Conservation (phyloP, 768 basidiomycete species). For the Phylloporus rhodoxanthus region DNA sequence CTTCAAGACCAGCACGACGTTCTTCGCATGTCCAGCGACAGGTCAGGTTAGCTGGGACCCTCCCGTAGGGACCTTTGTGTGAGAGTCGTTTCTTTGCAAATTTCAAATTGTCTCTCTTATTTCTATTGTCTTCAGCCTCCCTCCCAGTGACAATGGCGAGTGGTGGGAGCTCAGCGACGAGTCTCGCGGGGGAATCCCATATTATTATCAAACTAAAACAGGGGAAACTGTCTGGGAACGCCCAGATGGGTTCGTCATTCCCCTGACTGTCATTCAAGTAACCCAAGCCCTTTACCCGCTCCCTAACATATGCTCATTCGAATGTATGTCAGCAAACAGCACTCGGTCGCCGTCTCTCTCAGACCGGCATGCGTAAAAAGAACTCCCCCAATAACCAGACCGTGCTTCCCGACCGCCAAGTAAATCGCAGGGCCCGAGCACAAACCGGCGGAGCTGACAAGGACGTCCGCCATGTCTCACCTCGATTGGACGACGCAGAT, state of each 20-base stretch:
- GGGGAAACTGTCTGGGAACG: slow-evolving; percentile 90
- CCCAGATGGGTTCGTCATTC: slow-evolving; percentile 87
- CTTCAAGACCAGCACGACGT: slow-evolving; percentile 53
- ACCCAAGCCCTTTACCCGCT: slow-evolving; percentile 12
- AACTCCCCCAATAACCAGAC: slow-evolving; percentile 7
- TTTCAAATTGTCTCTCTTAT: slow-evolving; percentile 18
- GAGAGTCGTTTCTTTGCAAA: slow-evolving; percentile 33
- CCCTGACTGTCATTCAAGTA: slow-evolving; percentile 82
- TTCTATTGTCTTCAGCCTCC: slow-evolving; percentile 46
- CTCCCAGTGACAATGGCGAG: slow-evolving; percentile 78
- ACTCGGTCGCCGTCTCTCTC: slow-evolving; percentile 64
- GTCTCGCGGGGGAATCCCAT: slow-evolving; percentile 73
- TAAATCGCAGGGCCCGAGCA: slow-evolving; percentile 34
- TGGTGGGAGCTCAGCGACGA: slow-evolving; percentile 96
- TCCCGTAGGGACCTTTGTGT: slow-evolving; percentile 86
- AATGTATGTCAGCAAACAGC: slow-evolving; percentile 53
- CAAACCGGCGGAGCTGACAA: slow-evolving; percentile 32
- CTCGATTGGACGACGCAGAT: slow-evolving; percentile 24
- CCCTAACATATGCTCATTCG: slow-evolving; percentile 3
- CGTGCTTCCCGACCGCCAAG: slow-evolving; percentile 26
- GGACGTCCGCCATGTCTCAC: slow-evolving; percentile 29
- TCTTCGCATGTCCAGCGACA: slow-evolving; percentile 90
- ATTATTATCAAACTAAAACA: slow-evolving; percentile 92
- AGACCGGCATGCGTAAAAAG: slow-evolving; percentile 36
- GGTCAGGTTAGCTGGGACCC: slow-evolving; percentile 93